Conservation (phyloP, 495 filamentous ascomycete species). For the Usnea hakonensis region DNA sequence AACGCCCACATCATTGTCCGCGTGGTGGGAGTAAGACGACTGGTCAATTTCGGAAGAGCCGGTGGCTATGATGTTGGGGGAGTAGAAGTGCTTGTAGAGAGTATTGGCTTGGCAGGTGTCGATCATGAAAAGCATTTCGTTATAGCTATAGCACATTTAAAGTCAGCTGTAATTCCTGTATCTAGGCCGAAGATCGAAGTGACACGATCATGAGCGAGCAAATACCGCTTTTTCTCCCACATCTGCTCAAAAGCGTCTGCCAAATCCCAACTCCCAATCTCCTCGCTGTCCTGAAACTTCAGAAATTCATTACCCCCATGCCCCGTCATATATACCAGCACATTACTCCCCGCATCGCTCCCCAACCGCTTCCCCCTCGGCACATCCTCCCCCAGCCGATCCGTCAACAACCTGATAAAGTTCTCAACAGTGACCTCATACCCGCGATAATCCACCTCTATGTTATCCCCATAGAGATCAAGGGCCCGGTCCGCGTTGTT, state of each 20-base stretch:
- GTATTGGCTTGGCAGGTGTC: constrained; percentile 99
- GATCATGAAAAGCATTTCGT: constrained; percentile 99
- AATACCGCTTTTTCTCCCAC: constrained; percentile 96
- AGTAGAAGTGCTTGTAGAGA: constrained; percentile 97
- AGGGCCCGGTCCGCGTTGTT: constrained; percentile 94
- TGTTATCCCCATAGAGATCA: constrained; percentile 96
- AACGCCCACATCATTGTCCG: constrained; percentile 94
- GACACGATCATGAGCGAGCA: background rate
- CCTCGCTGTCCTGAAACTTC: constrained; percentile 97
- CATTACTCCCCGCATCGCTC: constrained; percentile 90
- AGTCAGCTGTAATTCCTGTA: background rate
- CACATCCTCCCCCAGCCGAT: constrained; percentile 86
- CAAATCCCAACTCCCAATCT: constrained; percentile 92
- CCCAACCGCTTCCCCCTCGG: constrained; percentile 85
- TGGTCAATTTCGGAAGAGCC: constrained; percentile 90
- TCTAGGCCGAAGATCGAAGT: background rate
- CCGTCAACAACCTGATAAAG: constrained; percentile 92
- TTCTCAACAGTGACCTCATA: constrained; percentile 99
- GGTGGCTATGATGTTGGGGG: constrained; percentile 92
- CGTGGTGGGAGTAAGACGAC: constrained; percentile 92
- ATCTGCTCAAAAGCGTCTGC: constrained; percentile 99
- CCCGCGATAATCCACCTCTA: constrained; percentile 96
- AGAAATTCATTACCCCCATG: constrained; percentile 98
- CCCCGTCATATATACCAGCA: constrained; percentile 97
- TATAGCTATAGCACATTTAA: constrained; percentile 45